Percentiles rank a stretch among this genome's conserved stretches.
Evolutionary conservation across 331 rosid genomes (phyloP).

Genomic region (Rhamnella rubrinervis): DNA sequence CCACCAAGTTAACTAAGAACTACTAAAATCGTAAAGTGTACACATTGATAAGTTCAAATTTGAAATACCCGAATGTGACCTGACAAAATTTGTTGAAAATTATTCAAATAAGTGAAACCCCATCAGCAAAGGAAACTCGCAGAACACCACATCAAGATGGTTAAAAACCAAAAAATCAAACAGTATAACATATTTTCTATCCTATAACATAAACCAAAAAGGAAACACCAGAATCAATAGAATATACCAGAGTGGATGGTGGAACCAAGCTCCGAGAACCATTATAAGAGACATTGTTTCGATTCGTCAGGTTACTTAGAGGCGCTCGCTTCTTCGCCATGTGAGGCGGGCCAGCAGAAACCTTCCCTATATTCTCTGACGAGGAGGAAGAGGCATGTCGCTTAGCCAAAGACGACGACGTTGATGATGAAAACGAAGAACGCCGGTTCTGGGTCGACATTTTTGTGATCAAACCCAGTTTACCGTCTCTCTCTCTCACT

Average conservation of each 20-base stretch:
- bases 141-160: too few relatives aligned
- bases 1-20: background rate
- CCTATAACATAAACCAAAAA: background rate
- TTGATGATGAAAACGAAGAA: slow-evolving; percentile 69
- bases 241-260: slow-evolving; percentile 48
- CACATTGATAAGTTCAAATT: background rate
- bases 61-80: background rate
- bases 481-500: slow-evolving; percentile 1
- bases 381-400: slow-evolving; percentile 53
- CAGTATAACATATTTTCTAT: background rate
- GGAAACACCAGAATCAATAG: background rate
- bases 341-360: slow-evolving; percentile 33
- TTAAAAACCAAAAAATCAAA: too few relatives aligned
- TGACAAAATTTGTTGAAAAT: background rate
- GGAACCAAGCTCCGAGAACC: slow-evolving; percentile 41
- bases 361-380: slow-evolving; percentile 43
- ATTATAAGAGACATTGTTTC: slow-evolving; percentile 32
- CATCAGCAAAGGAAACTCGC: background rate
- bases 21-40: background rate
- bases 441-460: slow-evolving; percentile 78
- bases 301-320: slow-evolving; percentile 78
- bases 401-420: slow-evolving; percentile 74
- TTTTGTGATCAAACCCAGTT: slow-evolving; percentile 25
- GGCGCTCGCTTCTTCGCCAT: slow-evolving; percentile 89
- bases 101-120: background rate